Base-by-base conservation (phyloP, 129 eudicot species). In the Dittrichia graveolens region DNA sequence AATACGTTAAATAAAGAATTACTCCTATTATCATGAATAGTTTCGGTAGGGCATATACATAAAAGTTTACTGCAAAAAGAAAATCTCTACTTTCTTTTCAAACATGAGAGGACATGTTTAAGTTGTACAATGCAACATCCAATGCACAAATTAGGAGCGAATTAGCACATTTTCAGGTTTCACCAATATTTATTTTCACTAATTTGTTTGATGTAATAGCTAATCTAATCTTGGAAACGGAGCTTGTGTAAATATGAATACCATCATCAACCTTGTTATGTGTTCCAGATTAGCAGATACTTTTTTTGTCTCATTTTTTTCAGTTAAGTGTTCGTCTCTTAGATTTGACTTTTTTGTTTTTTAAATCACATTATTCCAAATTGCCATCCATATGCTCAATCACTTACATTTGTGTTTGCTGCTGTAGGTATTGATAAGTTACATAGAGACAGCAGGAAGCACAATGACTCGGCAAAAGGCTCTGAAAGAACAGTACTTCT, bases 401-500 rank as follows among this genome's bases (percentile, higher is more conserved):
- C 52, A 63, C 52, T 63, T 59, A 62, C 72, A 12, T 68, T 61
- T 46, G 61, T 24, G 31, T 24, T 24, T 24, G 0, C 42, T 79
- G 78, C 60, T 72, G 48, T 35, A 91, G 99, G 90, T 95, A 41
- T 72, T 78, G 38, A 91, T 95, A 78, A 95, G 99, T 74, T 95
- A 91, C 62, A 80, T 91, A 83, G 99, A 95, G 77, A 95, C 89
- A 72, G 97, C 99, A 19, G 99, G 97, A 77, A 95, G 91, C 82
- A 95, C 99, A 37, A 72, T 82, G 75, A 95, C 91, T 61, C 85
- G 99, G 45, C 91, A 88, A 77, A 95, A 90, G 71, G 85, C 94
- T 77, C 84, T 90, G 49, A 90, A 85, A 85, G 96, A 95, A 75
- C 99, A 95, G 57, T 95, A 95, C 75, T 87, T 81, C 82, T 91